Conservation (phyloP, 139 green algal genomes). For the Deuterostichococcus epilithicus region DNA sequence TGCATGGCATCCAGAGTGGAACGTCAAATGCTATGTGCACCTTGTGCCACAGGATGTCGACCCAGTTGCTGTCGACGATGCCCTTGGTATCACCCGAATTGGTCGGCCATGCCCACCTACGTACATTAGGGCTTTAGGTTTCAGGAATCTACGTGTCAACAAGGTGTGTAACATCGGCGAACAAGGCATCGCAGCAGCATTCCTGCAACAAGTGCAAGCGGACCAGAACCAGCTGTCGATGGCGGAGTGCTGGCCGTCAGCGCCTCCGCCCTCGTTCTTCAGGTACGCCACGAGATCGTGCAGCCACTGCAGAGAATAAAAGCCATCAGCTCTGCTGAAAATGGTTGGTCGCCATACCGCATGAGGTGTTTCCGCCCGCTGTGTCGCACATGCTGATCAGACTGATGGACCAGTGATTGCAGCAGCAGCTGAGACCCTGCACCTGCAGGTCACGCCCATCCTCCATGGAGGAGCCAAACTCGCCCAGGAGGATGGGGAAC, state of each 20-base stretch:
- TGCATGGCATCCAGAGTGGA: too few species aligned
- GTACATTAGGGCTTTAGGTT: not conserved
- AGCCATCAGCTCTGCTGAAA: constrained; percentile 19
- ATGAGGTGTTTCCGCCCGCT: too few species aligned
- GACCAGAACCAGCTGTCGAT: constrained; percentile 12
- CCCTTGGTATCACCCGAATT: constrained; percentile 17
- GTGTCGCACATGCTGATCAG: too few species aligned
- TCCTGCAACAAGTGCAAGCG: not conserved
- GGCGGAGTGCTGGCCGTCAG: constrained; percentile 22
- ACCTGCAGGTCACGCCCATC: constrained; percentile 14
- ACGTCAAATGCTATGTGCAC: not conserved
- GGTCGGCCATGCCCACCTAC: constrained; percentile 30
- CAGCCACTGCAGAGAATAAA: constrained; percentile 17
- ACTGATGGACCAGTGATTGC: too few species aligned
- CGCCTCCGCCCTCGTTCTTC: constrained; percentile 11
- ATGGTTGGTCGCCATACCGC: not conserved
- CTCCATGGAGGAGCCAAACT: constrained; percentile 36
- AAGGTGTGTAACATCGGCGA: too few species aligned
- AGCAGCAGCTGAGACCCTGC: too few species aligned
- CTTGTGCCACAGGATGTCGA: not conserved
- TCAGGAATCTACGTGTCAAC: too few species aligned
- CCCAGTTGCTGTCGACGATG: constrained; percentile 1
- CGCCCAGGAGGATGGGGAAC: constrained; percentile 40
- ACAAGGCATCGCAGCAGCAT: not conserved
- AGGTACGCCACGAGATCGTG: constrained; percentile 23